Evolutionary conservation across 176 grass and related monocot species (phyloP).

Genomic region (Poa annua): DNA sequence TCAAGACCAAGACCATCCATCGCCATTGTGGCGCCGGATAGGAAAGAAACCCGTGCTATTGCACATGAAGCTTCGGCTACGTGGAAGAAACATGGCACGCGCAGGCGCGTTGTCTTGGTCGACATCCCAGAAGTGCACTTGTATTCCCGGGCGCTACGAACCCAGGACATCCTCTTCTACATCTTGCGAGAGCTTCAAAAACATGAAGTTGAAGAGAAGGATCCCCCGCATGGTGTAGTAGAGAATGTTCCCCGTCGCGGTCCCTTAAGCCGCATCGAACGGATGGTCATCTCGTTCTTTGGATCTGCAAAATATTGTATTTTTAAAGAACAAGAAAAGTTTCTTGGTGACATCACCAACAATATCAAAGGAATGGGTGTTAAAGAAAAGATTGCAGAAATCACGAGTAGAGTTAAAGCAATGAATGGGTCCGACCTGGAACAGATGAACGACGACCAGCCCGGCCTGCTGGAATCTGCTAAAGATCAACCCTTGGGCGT

Average conservation of each 20-base stretch:
- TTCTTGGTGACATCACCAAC: rapidly evolving
- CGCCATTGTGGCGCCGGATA: not conserved
- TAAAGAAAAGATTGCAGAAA: not conserved
- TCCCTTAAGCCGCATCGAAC: too few relatives aligned
- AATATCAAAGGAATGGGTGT: not conserved
- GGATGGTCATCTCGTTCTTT: too few relatives aligned
- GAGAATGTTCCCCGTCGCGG: too few relatives aligned
- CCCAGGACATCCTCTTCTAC: slow-evolving; percentile 38
- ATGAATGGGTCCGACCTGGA: not conserved
- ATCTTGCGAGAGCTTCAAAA: slow-evolving; percentile 4
- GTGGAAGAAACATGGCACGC: too few relatives aligned
- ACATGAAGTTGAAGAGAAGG: too few relatives aligned
- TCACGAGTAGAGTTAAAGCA: not conserved
- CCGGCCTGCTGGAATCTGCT: not conserved
- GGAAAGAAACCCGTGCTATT: not conserved
- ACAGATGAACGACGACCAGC: too few relatives aligned
- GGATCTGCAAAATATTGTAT: too few relatives aligned
- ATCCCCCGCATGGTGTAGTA: too few relatives aligned
- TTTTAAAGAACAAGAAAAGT: too few relatives aligned
- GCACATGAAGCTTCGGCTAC: not conserved
- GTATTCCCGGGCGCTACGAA: not conserved
- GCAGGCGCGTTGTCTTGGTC: not conserved
- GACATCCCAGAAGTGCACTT: slow-evolving; percentile 10
- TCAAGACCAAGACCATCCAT: not conserved
- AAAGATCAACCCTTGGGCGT: not conserved